A percentile compares a stretch with the other conserved stretches of the same genome.
These are phyloP conservation scores for Zygotorulaspora danielsina DNA, from an alignment of 805 yeast genomes.

Conservation along the genomic window DNA sequence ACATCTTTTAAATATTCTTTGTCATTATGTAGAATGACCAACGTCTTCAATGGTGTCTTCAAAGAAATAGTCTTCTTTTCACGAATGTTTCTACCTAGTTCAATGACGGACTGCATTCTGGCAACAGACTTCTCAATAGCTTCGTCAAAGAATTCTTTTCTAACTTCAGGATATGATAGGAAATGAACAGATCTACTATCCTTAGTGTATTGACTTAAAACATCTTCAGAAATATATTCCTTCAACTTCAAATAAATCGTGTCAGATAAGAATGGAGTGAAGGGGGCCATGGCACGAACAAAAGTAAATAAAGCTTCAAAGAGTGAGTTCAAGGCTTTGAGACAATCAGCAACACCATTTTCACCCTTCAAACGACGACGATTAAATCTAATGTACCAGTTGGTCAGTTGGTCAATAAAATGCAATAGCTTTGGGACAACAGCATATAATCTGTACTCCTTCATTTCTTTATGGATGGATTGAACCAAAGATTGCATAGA, in stretches of 20 bases:
- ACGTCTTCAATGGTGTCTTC: constrained; percentile 87
- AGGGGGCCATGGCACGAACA: constrained; percentile 97
- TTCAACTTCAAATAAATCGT: constrained; percentile 75
- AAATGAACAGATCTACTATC: constrained; percentile 89
- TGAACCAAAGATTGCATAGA: constrained; percentile 88
- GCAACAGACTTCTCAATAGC: constrained; percentile 82
- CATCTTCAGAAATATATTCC: constrained; percentile 55
- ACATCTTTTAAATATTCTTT: constrained; percentile 69
- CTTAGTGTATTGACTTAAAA: constrained; percentile 46
- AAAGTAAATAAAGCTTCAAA: constrained; percentile 85
- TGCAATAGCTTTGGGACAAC: constrained; percentile 90
- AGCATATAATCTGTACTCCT: constrained; percentile 82
- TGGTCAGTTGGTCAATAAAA: constrained; percentile 90
- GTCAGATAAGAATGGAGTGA: constrained; percentile 94
- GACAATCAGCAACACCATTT: constrained; percentile 77
- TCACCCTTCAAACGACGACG: constrained; percentile 98
- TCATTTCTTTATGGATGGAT: constrained; percentile 87
- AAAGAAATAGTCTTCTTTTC: constrained; percentile 91
- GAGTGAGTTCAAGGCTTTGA: constrained; percentile 82
- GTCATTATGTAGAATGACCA: constrained; percentile 83
- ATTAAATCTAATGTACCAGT: constrained; percentile 98
- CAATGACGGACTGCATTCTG: constrained; percentile 96
- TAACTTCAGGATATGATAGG: constrained; percentile 82
- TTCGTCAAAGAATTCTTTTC: constrained; percentile 74
- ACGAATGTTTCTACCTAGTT: constrained; percentile 92